Evolutionary conservation across 2,329 filamentous ascomycete genomes (phyloP).

Genomic region (Talaromyces sp.): DNA sequence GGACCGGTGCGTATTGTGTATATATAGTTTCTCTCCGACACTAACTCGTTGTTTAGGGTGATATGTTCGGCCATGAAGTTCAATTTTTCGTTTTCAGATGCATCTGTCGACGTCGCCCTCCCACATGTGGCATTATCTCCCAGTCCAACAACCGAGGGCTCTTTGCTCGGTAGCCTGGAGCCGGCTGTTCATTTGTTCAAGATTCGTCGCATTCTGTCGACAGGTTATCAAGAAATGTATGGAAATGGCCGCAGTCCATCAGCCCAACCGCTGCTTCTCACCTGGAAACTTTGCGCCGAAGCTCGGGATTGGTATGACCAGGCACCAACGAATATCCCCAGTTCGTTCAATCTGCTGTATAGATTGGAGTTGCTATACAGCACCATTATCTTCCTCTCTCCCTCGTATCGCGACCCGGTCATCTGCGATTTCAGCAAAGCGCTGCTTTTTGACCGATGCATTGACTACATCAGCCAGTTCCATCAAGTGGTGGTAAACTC

Average conservation of each 20-base stretch:
- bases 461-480: conserved; percentile 74
- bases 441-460: conserved; percentile 79
- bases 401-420: conserved; percentile 64
- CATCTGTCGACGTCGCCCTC: conserved; percentile 67
- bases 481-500: conserved; percentile 60
- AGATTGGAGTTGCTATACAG: conserved; percentile 87
- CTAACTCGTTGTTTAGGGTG: conserved; percentile 50
- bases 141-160: conserved; percentile 33
- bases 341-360: conserved; percentile 68
- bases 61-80: conserved; percentile 84
- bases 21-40: background rate
- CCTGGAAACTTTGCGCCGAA: conserved; percentile 48
- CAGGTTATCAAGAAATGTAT: conserved; percentile 84
- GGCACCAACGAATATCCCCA: conserved; percentile 62
- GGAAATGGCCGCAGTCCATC: conserved; percentile 68
- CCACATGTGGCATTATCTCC: conserved; percentile 42
- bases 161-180: conserved; percentile 56
- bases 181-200: conserved; percentile 74
- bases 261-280: conserved; percentile 54
- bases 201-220: conserved; percentile 78
- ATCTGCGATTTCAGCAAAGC: conserved; percentile 72
- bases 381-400: conserved; percentile 82
- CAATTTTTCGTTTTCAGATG: conserved; percentile 93
- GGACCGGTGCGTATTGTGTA: conserved; percentile 60
- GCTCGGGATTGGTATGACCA: conserved; percentile 71